These are phyloP conservation scores for Closterium sp. DNA, from an alignment of 139 green algal genomes.

Conservation along the genomic window DNA sequence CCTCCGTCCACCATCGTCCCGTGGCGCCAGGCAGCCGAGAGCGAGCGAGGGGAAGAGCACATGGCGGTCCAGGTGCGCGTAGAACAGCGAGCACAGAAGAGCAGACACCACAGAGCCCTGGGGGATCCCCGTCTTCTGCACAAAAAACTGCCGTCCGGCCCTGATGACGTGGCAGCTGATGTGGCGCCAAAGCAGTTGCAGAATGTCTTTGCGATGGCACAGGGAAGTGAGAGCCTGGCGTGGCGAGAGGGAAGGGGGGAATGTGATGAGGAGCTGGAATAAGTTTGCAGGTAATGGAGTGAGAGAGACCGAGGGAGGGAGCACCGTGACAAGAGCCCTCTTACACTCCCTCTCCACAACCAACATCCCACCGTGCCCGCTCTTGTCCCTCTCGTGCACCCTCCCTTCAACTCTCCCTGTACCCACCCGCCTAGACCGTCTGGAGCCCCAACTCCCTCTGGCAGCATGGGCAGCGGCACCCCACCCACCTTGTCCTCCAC, in stretches of 20 bases:
- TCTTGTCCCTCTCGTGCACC: background rate
- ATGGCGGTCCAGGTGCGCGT: conserved; percentile 74
- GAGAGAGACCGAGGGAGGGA: too few species aligned
- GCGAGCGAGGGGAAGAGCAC: conserved; percentile 29
- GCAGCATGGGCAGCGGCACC: too few species aligned
- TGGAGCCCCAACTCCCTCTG: too few species aligned
- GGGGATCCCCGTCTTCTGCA: conserved; percentile 62
- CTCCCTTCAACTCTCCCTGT: background rate
- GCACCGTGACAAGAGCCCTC: too few species aligned
- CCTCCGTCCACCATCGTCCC: background rate
- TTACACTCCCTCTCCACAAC: too few species aligned
- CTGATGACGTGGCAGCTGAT: conserved; percentile 72
- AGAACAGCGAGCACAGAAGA: conserved; percentile 87
- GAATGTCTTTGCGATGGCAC: conserved; percentile 20
- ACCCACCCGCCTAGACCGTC: too few species aligned
- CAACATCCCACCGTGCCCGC: background rate
- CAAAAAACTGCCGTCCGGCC: conserved; percentile 66
- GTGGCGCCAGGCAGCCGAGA: background rate
- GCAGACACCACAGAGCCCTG: conserved; percentile 81
- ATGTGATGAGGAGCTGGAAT: background rate
- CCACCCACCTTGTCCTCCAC: background rate
- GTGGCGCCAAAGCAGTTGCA: conserved; percentile 69
- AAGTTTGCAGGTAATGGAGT: background rate
- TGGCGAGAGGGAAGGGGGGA: background rate
- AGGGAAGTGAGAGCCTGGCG: background rate